Evolutionary conservation across 179 eudicot species (phyloP).

Genomic region (Spergularia azorica): DNA sequence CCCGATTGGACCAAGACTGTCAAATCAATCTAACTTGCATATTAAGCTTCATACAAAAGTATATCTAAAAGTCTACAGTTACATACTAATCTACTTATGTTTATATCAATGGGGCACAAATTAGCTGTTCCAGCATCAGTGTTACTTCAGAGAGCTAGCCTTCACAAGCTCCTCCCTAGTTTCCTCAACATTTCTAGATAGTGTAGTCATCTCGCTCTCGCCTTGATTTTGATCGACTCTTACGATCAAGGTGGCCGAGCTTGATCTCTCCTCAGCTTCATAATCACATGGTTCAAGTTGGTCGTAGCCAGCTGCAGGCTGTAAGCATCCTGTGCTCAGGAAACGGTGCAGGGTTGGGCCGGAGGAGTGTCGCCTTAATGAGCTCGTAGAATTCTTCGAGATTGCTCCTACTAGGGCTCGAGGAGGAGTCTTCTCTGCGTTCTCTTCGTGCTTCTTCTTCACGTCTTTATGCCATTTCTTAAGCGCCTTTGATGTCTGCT

Average conservation of each 20-base stretch:
- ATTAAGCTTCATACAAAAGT: too few relatives aligned
- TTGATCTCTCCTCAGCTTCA: slow-evolving; percentile 38
- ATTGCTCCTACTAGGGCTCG: slow-evolving; percentile 42
- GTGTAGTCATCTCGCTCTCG: slow-evolving; percentile 35
- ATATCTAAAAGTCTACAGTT: too few relatives aligned
- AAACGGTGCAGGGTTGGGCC: slow-evolving; percentile 54
- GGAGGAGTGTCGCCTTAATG: slow-evolving; percentile 32
- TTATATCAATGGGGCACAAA: background rate
- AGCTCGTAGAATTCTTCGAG: slow-evolving; percentile 34
- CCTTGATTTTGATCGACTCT: slow-evolving; percentile 25
- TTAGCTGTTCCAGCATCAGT: too few relatives aligned
- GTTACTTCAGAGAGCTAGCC: background rate
- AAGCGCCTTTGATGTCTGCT: slow-evolving; percentile 77
- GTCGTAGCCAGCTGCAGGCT: slow-evolving; percentile 29
- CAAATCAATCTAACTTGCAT: too few relatives aligned
- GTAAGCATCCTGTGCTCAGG: slow-evolving; percentile 73
- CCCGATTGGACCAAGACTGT: too few relatives aligned
- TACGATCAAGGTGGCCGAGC: slow-evolving; percentile 39
- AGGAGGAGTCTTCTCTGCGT: slow-evolving; percentile 32
- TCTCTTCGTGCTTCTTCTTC: slow-evolving; percentile 47
- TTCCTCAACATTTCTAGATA: slow-evolving; percentile 13
- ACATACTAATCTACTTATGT: too few relatives aligned
- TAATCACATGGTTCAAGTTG: slow-evolving; percentile 36
- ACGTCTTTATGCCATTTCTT: slow-evolving; percentile 76
- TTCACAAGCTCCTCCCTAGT: slow-evolving; percentile 20